Base-by-base conservation (phyloP, 2,329 filamentous ascomycete species). In the Fonsecaea monophora region DNA sequence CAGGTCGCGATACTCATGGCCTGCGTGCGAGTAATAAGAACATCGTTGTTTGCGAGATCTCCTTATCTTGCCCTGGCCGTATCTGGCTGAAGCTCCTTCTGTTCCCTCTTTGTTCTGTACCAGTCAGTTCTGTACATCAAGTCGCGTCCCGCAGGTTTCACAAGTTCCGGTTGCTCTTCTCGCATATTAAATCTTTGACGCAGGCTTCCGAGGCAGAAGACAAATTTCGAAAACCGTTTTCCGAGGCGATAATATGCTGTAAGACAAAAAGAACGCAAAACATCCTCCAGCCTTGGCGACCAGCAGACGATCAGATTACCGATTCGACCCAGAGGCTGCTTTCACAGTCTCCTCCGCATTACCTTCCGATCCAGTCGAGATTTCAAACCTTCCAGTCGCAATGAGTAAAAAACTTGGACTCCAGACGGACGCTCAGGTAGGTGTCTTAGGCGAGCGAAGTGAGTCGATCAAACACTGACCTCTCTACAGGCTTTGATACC, bases 351-450 rank as follows among this genome's bases (percentile, higher is more conserved):
- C 13, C 32, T 30, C 53, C 18, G 15, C 1, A 34, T 37, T 48
- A 9, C 38, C 18, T 35, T 60, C 35, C 53, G 15, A 60, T 13
- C 12, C 9, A 38, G 13, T 37, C 53, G 7, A 15, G 25, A 56
- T 15, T 10, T 37, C 30, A 53, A n/a, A 18, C 21, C 9, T 32
- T 35, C 54, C 59, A 53, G 40, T n/a, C 25, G 45, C 61, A 13
- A 64, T 61, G 40, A 57, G 34, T 21, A 61, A 58, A 18, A 67
- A 53, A 40, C 62, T 68, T 25, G 40, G 21, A 15, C 32, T 65
- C n/a, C 62, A 53, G 65, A 67, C 62, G 54, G 56, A 58, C 34
- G 38, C 60, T 58, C 54, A 54, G 59, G 68, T 70, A 53, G 25
- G 65, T 21, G 25, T 8, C 53, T 25, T 37, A 30, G 58, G 30